Base-by-base conservation (phyloP, 345 rosid genomes). In the Schrenkiella parvula region DNA sequence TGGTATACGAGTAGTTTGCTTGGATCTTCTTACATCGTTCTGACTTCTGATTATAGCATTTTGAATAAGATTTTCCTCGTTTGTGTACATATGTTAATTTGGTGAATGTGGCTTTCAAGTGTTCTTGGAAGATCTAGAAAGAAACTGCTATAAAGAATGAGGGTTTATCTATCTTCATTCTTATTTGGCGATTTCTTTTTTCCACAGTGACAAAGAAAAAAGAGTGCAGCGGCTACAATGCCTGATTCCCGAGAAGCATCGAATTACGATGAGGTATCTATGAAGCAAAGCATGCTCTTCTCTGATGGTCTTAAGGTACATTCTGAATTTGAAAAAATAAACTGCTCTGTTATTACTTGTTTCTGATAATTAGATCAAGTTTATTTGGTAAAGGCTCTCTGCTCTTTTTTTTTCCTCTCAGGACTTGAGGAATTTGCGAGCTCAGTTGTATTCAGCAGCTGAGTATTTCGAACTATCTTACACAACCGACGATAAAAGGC, bases 391-490 rank as follows among this genome's bases (percentile, higher is more conserved):
- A n/a, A 5, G 10, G n/a, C 23, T 37, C 51, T 62, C n/a, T 66
- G 28, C 21, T 74, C 15, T 4, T 14, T 18, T 19, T 22, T 57
- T 43, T 62, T 11, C 0, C 0, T 56, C 41, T 85, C 55, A 91
- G 97, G 97, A 93, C 79, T 83, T 93, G 85, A 90, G 84, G 84
- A 93, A 86, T 78, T 72, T 93, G 73, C 68, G 97, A 75, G 68
- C 85, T 29, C 98, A 93, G 54, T 80, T 93, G 61, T 93, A 93
- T 68, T 85, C 97, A 13, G 98, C 98, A 43, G 98, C 98, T 1
- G 98, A 93, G 80, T 93, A 93, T 78, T 93, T 90, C 67, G 98
- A 93, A 48, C 75, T 87, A 41, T 89, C 98, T 21, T 93, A 86
- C 81, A 83, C 87, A 52, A 81, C 83, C 19, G 98, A 93, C 28